Evolutionary conservation across 345 rosid species (phyloP).

Genomic region (Populus simonii): DNA sequence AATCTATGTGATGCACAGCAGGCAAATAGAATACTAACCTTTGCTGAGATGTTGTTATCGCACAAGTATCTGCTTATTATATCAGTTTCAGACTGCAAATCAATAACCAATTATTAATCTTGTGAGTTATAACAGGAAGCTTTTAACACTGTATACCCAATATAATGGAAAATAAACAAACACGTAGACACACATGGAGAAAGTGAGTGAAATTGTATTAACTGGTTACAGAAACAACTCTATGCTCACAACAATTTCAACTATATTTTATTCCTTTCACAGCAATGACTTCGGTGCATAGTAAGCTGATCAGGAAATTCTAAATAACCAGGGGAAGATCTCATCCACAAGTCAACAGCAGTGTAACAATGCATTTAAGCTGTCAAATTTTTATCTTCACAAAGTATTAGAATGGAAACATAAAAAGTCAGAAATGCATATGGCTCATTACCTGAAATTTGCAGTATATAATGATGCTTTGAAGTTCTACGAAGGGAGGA

Average conservation of each 20-base stretch:
- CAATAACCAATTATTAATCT: constrained; percentile 13
- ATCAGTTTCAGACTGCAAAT: constrained; percentile 82
- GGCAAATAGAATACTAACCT: constrained; percentile 43
- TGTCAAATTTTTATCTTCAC: neutral
- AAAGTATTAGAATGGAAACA: neutral
- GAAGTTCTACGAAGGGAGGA: constrained; percentile 54
- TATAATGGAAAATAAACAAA: neutral
- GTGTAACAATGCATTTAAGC: neutral
- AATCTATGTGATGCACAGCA: constrained; percentile 1
- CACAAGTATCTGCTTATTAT: constrained; percentile 71
- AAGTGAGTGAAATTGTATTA: neutral
- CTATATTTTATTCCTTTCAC: neutral
- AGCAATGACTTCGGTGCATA: neutral
- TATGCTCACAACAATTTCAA: neutral
- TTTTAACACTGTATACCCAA: neutral
- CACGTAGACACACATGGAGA: neutral
- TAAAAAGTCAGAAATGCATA: neutral
- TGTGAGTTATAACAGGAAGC: neutral
- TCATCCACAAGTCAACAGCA: neutral
- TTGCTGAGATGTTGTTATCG: constrained; percentile 70
- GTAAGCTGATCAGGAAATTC: too few relatives aligned
- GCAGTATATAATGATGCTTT: constrained; percentile 89
- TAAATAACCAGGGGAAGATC: neutral
- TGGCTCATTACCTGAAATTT: constrained; percentile 76
- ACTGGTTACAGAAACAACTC: neutral